These are phyloP conservation scores for Eruca vesicaria DNA, from an alignment of 441 rosid species.

Conservation along the genomic window DNA sequence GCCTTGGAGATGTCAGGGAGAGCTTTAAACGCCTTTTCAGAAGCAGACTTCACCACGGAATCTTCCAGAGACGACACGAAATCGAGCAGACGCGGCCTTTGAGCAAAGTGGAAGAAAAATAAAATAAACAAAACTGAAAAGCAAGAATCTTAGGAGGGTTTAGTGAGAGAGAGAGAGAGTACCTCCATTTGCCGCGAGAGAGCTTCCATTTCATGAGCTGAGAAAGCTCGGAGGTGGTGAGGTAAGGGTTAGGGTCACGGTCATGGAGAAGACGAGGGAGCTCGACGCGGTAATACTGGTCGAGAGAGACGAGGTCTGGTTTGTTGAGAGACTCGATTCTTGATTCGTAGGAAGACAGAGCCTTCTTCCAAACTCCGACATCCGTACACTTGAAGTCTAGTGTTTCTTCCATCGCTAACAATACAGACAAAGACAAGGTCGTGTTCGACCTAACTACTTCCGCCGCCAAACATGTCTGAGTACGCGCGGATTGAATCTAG, in stretches of 20 bases:
- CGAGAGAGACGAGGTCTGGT: conserved; percentile 65
- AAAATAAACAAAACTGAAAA: background rate
- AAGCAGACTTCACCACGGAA: conserved; percentile 60
- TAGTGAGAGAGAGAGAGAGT: conserved; percentile 1
- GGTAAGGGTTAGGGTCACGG: conserved; percentile 76
- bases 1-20: conserved; percentile 77
- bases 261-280: conserved; percentile 62
- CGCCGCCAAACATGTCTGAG: background rate
- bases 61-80: conserved; percentile 77
- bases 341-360: conserved; percentile 54
- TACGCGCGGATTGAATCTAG: background rate
- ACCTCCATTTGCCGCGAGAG: conserved; percentile 94
- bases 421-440: background rate
- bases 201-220: conserved; percentile 89
- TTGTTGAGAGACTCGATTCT: conserved; percentile 60
- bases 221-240: conserved; percentile 73
- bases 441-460: background rate
- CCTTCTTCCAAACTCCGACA: conserved; percentile 52
- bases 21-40: conserved; percentile 65
- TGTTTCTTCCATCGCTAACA: conserved; percentile 27
- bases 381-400: conserved; percentile 54
- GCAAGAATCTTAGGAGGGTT: background rate
- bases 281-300: conserved; percentile 60
- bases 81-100: conserved; percentile 76
- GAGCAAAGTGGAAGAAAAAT: background rate